A percentile compares a stretch with the other conserved stretches of the same genome.
These are phyloP conservation scores for Cordyceps farinosa DNA, from an alignment of 2,329 filamentous ascomycete genomes.

Conservation along the genomic window DNA sequence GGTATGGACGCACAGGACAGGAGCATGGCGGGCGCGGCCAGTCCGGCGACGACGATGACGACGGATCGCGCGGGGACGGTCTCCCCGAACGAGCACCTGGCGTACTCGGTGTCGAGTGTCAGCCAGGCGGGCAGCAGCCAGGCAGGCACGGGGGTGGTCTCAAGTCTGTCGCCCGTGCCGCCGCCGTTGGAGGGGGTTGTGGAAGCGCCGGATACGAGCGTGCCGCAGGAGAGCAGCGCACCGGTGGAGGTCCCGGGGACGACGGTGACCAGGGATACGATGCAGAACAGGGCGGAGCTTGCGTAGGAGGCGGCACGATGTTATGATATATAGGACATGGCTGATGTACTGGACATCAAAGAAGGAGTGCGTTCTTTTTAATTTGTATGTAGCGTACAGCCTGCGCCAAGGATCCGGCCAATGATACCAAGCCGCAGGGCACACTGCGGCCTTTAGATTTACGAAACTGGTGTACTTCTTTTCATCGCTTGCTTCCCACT, in stretches of 20 bases:
- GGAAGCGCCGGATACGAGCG: slow-evolving; percentile 6
- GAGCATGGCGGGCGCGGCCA: not conserved
- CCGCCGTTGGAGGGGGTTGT: slow-evolving; percentile 1
- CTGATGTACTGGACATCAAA: too few relatives aligned
- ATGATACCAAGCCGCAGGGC: not conserved
- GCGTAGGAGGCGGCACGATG: not conserved
- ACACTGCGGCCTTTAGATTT: not conserved
- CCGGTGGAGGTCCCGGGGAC: slow-evolving; percentile 14
- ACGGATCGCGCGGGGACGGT: not conserved
- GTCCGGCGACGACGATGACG: not conserved
- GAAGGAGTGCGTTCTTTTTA: not conserved
- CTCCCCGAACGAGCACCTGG: not conserved
- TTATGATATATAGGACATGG: not conserved
- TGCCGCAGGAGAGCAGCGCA: not conserved
- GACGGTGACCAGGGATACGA: slow-evolving; percentile 7
- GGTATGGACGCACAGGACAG: not conserved
- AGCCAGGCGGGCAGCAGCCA: not conserved
- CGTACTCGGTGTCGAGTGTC: slow-evolving; percentile 11
- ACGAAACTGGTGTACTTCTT: not conserved
- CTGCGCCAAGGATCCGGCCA: not conserved
- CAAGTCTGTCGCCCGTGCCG: not conserved
- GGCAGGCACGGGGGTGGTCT: not conserved
- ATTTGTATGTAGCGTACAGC: not conserved
- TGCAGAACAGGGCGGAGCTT: slow-evolving; percentile 11
- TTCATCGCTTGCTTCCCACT: too few relatives aligned